A percentile compares a stretch with the other conserved stretches of the same genome.
These are phyloP conservation scores for Ceratocystis diversiconidia DNA, from an alignment of 2,329 filamentous ascomycete genomes.

Conservation along the genomic window DNA sequence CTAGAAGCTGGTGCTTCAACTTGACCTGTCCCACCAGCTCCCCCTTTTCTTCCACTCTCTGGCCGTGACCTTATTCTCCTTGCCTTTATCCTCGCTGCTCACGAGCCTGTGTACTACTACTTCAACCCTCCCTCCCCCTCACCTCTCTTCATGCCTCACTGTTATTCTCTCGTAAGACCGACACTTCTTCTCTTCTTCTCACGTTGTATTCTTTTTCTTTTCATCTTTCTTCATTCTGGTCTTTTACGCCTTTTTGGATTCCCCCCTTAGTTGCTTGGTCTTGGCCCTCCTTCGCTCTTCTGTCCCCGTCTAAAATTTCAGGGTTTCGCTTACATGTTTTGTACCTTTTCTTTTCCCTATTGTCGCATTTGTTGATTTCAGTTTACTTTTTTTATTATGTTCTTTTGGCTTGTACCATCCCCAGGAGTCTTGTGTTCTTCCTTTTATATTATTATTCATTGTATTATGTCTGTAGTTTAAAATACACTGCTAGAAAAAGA, in stretches of 20 bases:
- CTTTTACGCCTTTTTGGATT: background rate
- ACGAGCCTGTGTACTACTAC: conserved; percentile 10
- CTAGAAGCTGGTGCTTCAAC: no score
- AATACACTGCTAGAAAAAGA: background rate
- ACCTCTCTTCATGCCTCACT: background rate
- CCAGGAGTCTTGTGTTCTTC: background rate
- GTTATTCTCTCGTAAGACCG: background rate
- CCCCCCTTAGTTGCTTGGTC: background rate
- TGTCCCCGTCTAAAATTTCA: background rate
- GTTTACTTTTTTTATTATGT: background rate
- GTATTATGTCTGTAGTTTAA: background rate
- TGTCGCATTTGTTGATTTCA: background rate
- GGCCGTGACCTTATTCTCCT: background rate
- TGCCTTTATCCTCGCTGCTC: background rate
- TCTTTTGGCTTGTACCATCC: background rate
- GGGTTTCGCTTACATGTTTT: background rate
- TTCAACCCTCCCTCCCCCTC: background rate
- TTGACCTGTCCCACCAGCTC: background rate
- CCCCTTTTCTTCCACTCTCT: background rate
- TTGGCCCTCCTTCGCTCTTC: background rate
- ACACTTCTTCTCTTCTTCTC: background rate
- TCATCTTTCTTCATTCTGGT: conserved; percentile 11
- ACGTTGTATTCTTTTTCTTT: conserved; percentile 1
- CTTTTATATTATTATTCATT: background rate
- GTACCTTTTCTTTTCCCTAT: background rate